Evolutionary conservation across 768 basidiomycete species (phyloP).

Genomic region (Tulasnella sp.): DNA sequence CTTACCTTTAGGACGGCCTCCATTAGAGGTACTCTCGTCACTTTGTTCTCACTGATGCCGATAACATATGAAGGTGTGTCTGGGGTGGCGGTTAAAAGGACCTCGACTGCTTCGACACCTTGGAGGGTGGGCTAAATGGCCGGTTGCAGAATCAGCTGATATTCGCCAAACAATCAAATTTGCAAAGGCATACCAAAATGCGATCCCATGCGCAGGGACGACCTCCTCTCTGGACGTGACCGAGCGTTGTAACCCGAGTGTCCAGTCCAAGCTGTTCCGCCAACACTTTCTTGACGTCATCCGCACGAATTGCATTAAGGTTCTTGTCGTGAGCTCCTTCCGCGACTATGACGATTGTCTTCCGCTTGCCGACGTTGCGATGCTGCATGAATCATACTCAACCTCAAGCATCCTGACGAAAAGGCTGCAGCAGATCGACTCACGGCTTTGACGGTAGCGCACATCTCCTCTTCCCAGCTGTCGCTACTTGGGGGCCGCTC

Average conservation of each 20-base stretch:
- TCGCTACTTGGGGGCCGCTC: slow-evolving; percentile 76
- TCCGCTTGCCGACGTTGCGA: slow-evolving; percentile 86
- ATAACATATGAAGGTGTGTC: slow-evolving; percentile 97
- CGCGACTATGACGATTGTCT: slow-evolving; percentile 97
- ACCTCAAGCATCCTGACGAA: neutral
- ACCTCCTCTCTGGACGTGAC: slow-evolving; percentile 95
- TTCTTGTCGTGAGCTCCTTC: slow-evolving; percentile 89
- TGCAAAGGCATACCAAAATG: slow-evolving; percentile 59
- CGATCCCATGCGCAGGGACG: slow-evolving; percentile 90
- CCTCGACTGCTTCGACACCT: slow-evolving; percentile 88
- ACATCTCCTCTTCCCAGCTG: slow-evolving; percentile 93
- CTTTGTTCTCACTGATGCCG: slow-evolving; percentile 91
- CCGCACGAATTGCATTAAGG: slow-evolving; percentile 87
- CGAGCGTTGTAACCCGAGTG: slow-evolving; percentile 93
- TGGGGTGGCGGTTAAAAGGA: slow-evolving; percentile 78
- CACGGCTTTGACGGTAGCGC: slow-evolving; percentile 73
- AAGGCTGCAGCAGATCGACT: slow-evolving; percentile 34
- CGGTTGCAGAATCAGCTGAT: slow-evolving; percentile 3
- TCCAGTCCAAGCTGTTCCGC: slow-evolving; percentile 84
- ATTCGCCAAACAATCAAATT: neutral
- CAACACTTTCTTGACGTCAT: slow-evolving; percentile 86
- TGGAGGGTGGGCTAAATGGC: slow-evolving; percentile 81
- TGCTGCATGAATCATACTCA: slow-evolving; percentile 52
- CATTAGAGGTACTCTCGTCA: slow-evolving; percentile 84
- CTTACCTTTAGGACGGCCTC: slow-evolving; percentile 85